Evolutionary conservation across 257 asterid species (phyloP).

Genomic region (Oldenlandia corymbosa): DNA sequence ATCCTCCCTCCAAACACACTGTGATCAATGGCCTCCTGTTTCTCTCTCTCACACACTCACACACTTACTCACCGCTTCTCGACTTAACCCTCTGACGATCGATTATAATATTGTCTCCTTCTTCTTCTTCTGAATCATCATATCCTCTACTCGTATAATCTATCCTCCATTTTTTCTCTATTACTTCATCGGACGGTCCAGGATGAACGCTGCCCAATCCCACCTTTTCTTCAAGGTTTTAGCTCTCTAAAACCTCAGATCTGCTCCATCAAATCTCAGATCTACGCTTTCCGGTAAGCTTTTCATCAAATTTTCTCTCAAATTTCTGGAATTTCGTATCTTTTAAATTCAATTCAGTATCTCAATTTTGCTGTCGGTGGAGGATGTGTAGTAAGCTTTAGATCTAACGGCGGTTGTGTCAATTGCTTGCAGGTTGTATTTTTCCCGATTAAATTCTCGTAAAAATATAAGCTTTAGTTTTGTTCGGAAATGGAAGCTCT

Average conservation of each 20-base stretch:
- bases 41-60: constrained; percentile 10
- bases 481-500: constrained; percentile 26
- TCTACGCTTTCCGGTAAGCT: constrained; percentile 36
- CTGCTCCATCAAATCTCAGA: constrained; percentile 34
- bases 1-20: constrained; percentile 16
- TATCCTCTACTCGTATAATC: constrained; percentile 9
- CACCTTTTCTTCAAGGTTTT: constrained; percentile 28
- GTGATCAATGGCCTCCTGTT: neutral
- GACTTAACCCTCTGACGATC: neutral
- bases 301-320: neutral
- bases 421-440: neutral
- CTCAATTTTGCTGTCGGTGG: neutral
- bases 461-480: neutral
- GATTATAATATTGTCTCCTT: too few species aligned
- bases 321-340: neutral
- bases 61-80: constrained; percentile 6
- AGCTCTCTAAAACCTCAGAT: constrained; percentile 27
- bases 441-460: neutral
- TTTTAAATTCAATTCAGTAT: neutral
- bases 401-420: constrained; percentile 3
- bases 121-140: constrained; percentile 12
- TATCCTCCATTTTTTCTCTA: constrained; percentile 27
- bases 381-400: neutral
- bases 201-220: constrained; percentile 31
- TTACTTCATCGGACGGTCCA: constrained; percentile 53